phyloP scores from a whole-genome alignment of 108 stramenopile genomes.

The Cylindrotheca closterium region DNA sequence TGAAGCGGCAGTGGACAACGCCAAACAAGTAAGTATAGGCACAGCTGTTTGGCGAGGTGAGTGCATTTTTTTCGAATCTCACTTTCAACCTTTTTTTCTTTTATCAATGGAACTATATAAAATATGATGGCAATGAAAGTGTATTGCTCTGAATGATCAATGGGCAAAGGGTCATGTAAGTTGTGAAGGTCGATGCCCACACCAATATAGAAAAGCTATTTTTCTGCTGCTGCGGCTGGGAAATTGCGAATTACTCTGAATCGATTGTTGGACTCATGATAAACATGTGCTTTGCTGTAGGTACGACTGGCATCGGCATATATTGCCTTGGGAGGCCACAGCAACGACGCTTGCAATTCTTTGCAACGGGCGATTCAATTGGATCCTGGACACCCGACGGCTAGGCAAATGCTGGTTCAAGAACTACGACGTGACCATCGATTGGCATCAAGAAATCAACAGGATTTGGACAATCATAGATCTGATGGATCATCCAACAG shows the following conservation, averaged over 20 bases:
- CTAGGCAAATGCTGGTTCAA: conserved; percentile 66
- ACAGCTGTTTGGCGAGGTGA: background rate
- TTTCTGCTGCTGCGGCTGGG: too few species aligned
- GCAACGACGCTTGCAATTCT: conserved; percentile 82
- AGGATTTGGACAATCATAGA: background rate
- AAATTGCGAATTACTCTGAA: too few species aligned
- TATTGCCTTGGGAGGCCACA: conserved; percentile 68
- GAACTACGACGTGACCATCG: conserved; percentile 55
- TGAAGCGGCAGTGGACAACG: conserved; percentile 59
- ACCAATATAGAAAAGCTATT: too few species aligned
- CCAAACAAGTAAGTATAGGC: conserved; percentile 48
- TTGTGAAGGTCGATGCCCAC: too few species aligned
- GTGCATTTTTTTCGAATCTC: background rate
- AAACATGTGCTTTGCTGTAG: background rate
- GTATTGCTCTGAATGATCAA: conserved; percentile 60
- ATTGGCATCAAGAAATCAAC: conserved; percentile 4
- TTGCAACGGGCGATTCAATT: conserved; percentile 68
- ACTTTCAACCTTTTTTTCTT: background rate
- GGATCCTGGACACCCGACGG: conserved; percentile 46
- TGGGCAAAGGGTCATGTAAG: conserved; percentile 80
- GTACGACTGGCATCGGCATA: conserved; percentile 71
- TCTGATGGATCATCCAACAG: background rate
- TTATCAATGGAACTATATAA: background rate
- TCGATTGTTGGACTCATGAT: too few species aligned
- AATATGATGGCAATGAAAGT: conserved; percentile 18